A percentile compares a stretch with the other conserved stretches of the same genome.
Conservation (phyloP, 2,329 filamentous ascomycete species). For the Calonectria fujianensis region DNA sequence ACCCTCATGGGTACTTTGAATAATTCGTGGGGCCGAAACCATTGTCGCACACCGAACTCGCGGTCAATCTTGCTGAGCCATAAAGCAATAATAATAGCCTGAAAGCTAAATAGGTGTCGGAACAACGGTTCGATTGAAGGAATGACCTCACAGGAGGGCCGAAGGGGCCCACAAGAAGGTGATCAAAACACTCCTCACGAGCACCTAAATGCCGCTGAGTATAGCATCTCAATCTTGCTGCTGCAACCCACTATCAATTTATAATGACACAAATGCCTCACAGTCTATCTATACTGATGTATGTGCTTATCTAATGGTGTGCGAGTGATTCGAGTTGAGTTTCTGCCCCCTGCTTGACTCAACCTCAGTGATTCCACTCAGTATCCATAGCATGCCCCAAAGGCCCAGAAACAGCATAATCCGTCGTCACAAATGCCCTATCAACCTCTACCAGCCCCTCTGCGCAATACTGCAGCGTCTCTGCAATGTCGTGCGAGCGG, state of each 20-base stretch:
- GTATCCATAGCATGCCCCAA: slow-evolving; percentile 56
- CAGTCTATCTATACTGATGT: background rate
- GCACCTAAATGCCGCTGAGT: background rate
- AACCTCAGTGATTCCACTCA: slow-evolving; percentile 51
- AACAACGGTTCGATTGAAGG: too few relatives aligned
- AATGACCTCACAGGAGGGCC: too few relatives aligned
- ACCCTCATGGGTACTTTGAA: too few relatives aligned
- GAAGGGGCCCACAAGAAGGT: too few relatives aligned
- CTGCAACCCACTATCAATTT: too few relatives aligned
- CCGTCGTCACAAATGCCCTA: slow-evolving; percentile 59
- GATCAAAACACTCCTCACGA: too few relatives aligned
- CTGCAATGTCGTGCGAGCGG: slow-evolving; percentile 58
- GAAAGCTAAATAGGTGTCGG: background rate
- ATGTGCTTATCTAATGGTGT: background rate
- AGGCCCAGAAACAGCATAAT: slow-evolving; percentile 59
- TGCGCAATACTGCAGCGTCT: slow-evolving; percentile 60
- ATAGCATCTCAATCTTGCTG: background rate
- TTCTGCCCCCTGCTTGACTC: background rate
- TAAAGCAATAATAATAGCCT: background rate
- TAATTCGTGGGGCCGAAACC: too few relatives aligned
- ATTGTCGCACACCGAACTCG: too few relatives aligned
- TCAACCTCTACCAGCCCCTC: slow-evolving; percentile 58
- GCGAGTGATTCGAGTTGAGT: background rate
- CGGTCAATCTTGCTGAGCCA: background rate
- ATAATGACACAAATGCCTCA: background rate